Conservation (phyloP, 805 yeast genomes). For the Candida khao-thaluensis region DNA sequence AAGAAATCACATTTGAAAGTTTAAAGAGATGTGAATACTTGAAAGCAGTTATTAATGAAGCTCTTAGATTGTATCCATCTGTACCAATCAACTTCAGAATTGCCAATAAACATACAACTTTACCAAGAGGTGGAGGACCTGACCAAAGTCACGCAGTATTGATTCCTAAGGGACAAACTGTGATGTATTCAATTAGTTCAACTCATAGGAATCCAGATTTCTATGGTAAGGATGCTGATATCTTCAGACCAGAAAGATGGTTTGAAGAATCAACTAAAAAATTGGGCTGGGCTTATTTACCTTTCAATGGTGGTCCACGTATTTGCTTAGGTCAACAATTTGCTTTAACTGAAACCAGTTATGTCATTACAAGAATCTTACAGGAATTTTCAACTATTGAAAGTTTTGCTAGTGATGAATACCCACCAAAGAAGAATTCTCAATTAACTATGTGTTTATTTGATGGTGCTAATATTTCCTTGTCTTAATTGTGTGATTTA, state of each 20-base stretch:
- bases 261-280: conserved; percentile 26
- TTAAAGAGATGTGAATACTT: conserved; percentile 40
- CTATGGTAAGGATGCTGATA: conserved; percentile 36
- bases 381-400: conserved; percentile 22
- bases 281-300: conserved; percentile 50
- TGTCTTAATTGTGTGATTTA: conserved; percentile 2
- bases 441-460: conserved; percentile 30
- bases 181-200: conserved; percentile 21
- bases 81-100: conserved; percentile 32
- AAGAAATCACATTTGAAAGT: conserved; percentile 35
- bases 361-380: conserved; percentile 35
- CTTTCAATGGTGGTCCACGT: conserved; percentile 57
- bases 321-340: conserved; percentile 57
- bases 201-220: conserved; percentile 22
- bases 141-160: conserved; percentile 25
- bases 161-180: conserved; percentile 20
- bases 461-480: conserved; percentile 21
- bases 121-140: conserved; percentile 35
- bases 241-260: conserved; percentile 43
- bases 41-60: conserved; percentile 36
- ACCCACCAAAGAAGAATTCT: conserved; percentile 27
- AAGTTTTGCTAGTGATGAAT: conserved; percentile 17
- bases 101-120: conserved; percentile 28
- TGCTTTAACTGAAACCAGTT: conserved; percentile 56
- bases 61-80: conserved; percentile 36